Conservation (phyloP, 1,284 basidiomycete genomes). For the Fomitopsis schrenkii region DNA sequence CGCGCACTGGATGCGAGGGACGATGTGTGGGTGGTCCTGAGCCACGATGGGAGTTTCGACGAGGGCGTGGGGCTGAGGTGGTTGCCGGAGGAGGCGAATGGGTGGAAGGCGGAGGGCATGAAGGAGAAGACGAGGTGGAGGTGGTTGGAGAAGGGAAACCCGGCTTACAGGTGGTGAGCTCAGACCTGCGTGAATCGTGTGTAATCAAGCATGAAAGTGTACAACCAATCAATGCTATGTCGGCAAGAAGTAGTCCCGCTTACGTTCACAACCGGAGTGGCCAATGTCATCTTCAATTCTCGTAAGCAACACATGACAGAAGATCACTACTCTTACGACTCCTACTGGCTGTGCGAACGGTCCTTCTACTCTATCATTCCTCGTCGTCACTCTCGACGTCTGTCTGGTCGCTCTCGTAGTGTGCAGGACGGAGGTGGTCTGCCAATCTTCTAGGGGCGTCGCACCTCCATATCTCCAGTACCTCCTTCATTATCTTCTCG, state of each 20-base stretch:
- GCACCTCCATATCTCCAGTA: background rate
- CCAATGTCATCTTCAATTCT: too few relatives aligned
- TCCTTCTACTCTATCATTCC: too few relatives aligned
- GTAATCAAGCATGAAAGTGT: background rate
- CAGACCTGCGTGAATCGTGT: background rate
- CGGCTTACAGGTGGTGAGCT: background rate
- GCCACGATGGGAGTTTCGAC: background rate
- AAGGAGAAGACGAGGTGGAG: background rate
- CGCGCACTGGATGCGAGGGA: background rate
- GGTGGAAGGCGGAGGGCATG: background rate
- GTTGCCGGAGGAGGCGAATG: background rate
- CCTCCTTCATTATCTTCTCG: slow-evolving; percentile 1
- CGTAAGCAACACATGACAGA: too few relatives aligned
- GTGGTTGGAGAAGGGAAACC: background rate
- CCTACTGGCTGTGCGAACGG: too few relatives aligned
- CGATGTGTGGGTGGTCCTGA: background rate
- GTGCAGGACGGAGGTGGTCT: background rate
- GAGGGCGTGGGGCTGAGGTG: background rate
- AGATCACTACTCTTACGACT: too few relatives aligned
- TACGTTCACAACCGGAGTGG: too few relatives aligned
- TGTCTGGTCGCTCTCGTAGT: too few relatives aligned
- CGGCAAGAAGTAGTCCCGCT: too few relatives aligned
- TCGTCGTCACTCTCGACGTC: too few relatives aligned
- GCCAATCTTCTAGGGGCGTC: background rate
- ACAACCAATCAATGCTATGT: too few relatives aligned